Evolutionary conservation across 495 filamentous ascomycete species (phyloP).

Genomic region (Aspergillus taichungensis): DNA sequence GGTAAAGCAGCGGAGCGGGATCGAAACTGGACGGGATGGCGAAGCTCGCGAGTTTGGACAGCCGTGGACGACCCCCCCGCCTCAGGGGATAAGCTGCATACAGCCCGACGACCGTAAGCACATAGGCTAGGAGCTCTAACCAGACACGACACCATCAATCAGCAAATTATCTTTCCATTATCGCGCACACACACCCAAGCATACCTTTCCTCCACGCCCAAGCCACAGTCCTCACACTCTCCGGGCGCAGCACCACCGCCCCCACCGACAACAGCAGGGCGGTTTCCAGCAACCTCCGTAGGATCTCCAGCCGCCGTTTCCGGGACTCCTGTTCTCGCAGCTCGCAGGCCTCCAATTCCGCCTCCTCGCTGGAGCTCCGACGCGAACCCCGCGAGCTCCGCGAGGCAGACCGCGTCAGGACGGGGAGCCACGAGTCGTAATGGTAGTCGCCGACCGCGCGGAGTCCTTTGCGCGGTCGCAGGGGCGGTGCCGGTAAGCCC

Average conservation of each 20-base stretch:
- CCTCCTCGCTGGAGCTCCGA: slow-evolving; percentile 33
- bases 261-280: slow-evolving; percentile 36
- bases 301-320: slow-evolving; percentile 33
- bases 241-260: slow-evolving; percentile 27
- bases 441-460: slow-evolving; percentile 37
- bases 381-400: slow-evolving; percentile 29
- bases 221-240: slow-evolving; percentile 25
- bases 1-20: slow-evolving; percentile 86
- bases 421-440: slow-evolving; percentile 27
- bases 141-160: neutral
- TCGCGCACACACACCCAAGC: neutral
- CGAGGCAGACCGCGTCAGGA: slow-evolving; percentile 20
- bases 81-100: slow-evolving; percentile 41
- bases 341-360: slow-evolving; percentile 18
- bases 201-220: slow-evolving; percentile 38
- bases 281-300: slow-evolving; percentile 38
- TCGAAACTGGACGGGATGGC: slow-evolving; percentile 70
- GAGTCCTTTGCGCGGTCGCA: slow-evolving; percentile 66
- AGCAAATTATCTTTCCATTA: neutral
- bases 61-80: slow-evolving; percentile 18
- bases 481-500: slow-evolving; percentile 67
- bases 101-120: slow-evolving; percentile 29
- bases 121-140: slow-evolving; percentile 42
- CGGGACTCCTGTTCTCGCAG: slow-evolving; percentile 22
- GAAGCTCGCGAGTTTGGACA: slow-evolving; percentile 26